Evolutionary conservation across 2,329 filamentous ascomycete genomes (phyloP).

Genomic region (Anthostomella pinea): DNA sequence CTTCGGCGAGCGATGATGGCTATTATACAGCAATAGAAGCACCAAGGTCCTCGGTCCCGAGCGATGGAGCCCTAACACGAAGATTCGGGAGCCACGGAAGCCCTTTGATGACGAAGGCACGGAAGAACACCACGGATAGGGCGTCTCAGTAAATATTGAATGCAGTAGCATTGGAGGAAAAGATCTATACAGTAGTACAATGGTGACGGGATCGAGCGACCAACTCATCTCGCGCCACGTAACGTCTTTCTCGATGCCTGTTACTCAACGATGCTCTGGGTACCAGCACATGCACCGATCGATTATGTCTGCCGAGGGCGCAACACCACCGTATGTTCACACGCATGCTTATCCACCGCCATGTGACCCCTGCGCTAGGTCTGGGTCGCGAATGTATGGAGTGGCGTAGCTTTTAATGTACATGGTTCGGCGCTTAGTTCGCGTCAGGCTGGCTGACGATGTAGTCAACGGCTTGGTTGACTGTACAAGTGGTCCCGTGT

Average conservation of each 20-base stretch:
- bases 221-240: not conserved
- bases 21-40: too few species aligned
- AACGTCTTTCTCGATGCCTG: not conserved
- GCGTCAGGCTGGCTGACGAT: conserved; percentile 91
- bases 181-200: conserved; percentile 35
- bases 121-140: too few species aligned
- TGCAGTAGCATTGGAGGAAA: too few species aligned
- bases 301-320: conserved; percentile 2
- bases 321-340: conserved; percentile 7
- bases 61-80: too few species aligned
- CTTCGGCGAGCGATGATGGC: too few species aligned
- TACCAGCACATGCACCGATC: too few species aligned
- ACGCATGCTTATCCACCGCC: conserved; percentile 10
- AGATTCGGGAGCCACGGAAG: too few species aligned
- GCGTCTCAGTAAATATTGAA: too few species aligned
- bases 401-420: conserved; percentile 29
- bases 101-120: too few species aligned
- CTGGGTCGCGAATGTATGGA: conserved; percentile 21
- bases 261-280: too few species aligned
- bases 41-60: too few species aligned
- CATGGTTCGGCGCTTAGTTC: conserved; percentile 46
- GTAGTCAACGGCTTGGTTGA: conserved; percentile 93
- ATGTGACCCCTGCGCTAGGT: conserved; percentile 9
- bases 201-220: conserved; percentile 12
- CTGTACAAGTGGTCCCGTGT: conserved; percentile 45